A percentile compares a stretch with the other conserved stretches of the same genome.
Conservation (phyloP, 2,329 filamentous ascomycete genomes). For the Microcyclosporella mali region DNA sequence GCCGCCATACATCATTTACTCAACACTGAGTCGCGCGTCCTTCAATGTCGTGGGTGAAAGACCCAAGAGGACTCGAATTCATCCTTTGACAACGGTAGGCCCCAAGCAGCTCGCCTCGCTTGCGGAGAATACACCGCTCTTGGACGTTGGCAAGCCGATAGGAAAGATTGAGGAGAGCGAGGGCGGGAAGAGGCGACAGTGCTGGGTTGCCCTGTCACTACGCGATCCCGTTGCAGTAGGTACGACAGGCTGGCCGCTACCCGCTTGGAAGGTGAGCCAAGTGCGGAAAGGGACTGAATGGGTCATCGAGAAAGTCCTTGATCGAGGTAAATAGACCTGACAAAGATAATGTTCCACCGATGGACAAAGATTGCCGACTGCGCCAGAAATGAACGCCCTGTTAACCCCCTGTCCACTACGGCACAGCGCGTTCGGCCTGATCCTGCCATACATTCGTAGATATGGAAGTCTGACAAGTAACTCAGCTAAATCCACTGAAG, state of each 20-base stretch:
- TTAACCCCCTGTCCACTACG: background rate
- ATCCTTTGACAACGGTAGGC: constrained; percentile 73
- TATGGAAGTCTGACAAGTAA: too few species aligned
- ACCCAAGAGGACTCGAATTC: constrained; percentile 76
- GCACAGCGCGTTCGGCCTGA: background rate
- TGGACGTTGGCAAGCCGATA: constrained; percentile 83
- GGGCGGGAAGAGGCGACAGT: constrained; percentile 57
- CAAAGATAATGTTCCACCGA: background rate
- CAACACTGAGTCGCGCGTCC: constrained; percentile 67
- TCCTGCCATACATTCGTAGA: too few species aligned
- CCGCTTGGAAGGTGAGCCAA: constrained; percentile 78
- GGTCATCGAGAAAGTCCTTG: constrained; percentile 57
- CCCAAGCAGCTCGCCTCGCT: constrained; percentile 69
- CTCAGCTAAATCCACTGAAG: too few species aligned
- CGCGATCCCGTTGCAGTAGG: constrained; percentile 20
- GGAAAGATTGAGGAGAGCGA: constrained; percentile 61
- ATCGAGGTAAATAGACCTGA: constrained; percentile 11
- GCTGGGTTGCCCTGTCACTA: constrained; percentile 75
- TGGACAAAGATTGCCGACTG: background rate
- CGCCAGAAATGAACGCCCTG: background rate
- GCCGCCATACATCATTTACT: constrained; percentile 82
- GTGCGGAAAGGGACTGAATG: constrained; percentile 67
- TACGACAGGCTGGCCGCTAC: constrained; percentile 44
- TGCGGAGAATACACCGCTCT: constrained; percentile 75
- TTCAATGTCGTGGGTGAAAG: constrained; percentile 38